Conservation (phyloP, 805 yeast species). For the Scheffersomyces ergatensis region DNA sequence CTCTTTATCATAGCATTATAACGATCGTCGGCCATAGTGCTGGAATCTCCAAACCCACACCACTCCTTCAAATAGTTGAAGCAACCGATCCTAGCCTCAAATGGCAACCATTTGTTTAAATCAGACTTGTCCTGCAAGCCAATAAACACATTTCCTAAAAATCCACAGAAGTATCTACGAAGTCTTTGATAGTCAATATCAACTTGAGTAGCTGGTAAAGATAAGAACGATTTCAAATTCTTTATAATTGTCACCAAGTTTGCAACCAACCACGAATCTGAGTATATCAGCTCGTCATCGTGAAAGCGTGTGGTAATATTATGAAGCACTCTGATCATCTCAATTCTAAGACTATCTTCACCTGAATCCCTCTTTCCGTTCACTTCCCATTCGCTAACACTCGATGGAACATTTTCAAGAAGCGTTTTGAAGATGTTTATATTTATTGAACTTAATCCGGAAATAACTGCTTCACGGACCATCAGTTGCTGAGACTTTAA, state of each 20-base stretch:
- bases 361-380: constrained; percentile 23
- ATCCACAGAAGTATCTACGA: constrained; percentile 79
- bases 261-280: constrained; percentile 68
- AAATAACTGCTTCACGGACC: constrained; percentile 82
- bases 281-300: constrained; percentile 45
- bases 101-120: constrained; percentile 64
- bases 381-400: constrained; percentile 48
- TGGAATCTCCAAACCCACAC: constrained; percentile 85
- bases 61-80: constrained; percentile 85
- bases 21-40: constrained; percentile 60
- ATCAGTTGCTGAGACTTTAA: constrained; percentile 65
- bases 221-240: constrained; percentile 58
- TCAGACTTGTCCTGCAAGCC: constrained; percentile 46
- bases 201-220: constrained; percentile 55
- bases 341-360: constrained; percentile 60
- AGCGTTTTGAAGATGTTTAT: constrained; percentile 83
- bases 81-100: constrained; percentile 79
- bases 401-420: constrained; percentile 68
- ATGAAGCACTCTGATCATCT: constrained; percentile 71
- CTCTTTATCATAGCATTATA: constrained; percentile 55
- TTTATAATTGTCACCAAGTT: constrained; percentile 63
- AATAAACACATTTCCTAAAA: constrained; percentile 70
- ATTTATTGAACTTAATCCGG: constrained; percentile 86
- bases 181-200: constrained; percentile 72
- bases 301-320: constrained; percentile 63